Evolutionary conservation across 2,329 filamentous ascomycete genomes (phyloP), one percentile per base, ranked within the genome.

Genomic region (Cladophialophora exuberans): DNA sequence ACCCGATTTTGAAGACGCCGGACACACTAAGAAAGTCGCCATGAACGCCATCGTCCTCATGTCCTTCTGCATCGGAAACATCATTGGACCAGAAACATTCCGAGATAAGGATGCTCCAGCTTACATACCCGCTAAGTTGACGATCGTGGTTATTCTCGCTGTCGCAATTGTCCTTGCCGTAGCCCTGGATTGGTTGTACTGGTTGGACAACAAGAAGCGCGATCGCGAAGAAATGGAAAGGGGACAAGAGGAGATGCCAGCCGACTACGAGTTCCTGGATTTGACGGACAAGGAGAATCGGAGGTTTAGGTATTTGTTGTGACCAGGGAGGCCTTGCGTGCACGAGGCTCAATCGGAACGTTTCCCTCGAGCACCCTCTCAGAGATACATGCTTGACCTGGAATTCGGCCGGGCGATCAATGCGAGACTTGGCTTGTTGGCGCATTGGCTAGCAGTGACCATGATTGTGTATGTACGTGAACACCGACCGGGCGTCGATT

Each of bases 11-110:
- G n/a, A n/a, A 54, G 51, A 74, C 3, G 75, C 73, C 6, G 76
- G 77, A 0, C 75, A 79, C 52, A 76, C 76, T 1, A 80, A 79
- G 66, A 79, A 79, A 56, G 73, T 77, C 20, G 76, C 75, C 1
- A 71, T 75, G 43, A 78, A 76, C 35, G 76, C 76, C 0, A 61
- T 79, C n/a, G 64, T 75, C 6, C 67, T 78, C 7, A 69, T 77
- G 49, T 65, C 69, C 2, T 77, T 75, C 62, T 71, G 70, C 30
- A 60, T 74, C 6, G 74, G 72, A 1, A 76, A 76, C 57, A 75
- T 77, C 43, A 63, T 77, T 3, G 75, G 73, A 1, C 73, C 75
- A n/a, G 67, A 74, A 57, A 75, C 74, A 2, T 77, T 77, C 62
- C 70, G 70, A 42, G 67, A 65, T 1, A 63, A 70, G 28, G 67